Conservation (phyloP, 306 rosid species). For the Herpetospermum pedunculosum region DNA sequence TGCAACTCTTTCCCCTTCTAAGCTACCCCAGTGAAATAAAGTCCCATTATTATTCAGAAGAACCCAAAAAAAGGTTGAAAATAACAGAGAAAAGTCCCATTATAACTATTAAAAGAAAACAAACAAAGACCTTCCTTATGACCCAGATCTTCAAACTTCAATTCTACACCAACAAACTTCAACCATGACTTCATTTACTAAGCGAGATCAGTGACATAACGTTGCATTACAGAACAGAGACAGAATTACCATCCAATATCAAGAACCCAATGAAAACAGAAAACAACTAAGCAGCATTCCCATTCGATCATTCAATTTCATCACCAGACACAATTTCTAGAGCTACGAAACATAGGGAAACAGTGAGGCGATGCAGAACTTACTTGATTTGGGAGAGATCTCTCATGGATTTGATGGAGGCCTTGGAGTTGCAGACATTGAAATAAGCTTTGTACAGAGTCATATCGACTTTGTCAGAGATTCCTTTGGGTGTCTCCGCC, state of each 20-base stretch:
- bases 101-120: background rate
- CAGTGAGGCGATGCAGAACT: background rate
- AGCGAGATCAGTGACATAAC: background rate
- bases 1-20: background rate
- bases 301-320: background rate
- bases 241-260: background rate
- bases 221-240: background rate
- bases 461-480: constrained; percentile 54
- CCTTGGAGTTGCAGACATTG: constrained; percentile 55
- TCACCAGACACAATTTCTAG: background rate
- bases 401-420: constrained; percentile 47
- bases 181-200: background rate
- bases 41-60: background rate
- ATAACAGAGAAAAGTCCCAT: background rate
- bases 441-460: constrained; percentile 67
- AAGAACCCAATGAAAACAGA: background rate
- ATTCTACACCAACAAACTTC: background rate
- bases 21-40: background rate
- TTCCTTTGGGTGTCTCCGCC: constrained; percentile 56
- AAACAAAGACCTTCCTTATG: background rate
- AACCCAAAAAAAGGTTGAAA: background rate
- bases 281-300: background rate
- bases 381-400: constrained; percentile 76
- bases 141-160: background rate
- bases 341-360: background rate